These are phyloP conservation scores for Arctium lappa DNA, from an alignment of 129 eudicot species.

Conservation along the genomic window DNA sequence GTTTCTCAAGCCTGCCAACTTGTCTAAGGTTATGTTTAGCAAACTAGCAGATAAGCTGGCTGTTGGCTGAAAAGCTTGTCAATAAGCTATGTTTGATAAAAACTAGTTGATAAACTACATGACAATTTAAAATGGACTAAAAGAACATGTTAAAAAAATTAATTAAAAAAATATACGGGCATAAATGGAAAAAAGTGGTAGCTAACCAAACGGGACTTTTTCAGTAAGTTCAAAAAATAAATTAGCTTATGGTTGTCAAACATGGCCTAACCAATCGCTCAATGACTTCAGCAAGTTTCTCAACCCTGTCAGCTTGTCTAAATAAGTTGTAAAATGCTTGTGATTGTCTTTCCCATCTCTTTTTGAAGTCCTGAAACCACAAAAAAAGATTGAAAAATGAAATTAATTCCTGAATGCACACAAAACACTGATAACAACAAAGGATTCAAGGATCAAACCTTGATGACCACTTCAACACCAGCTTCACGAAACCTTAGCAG, in stretches of 20 bases:
- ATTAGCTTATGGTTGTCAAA: background rate
- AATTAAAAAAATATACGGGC: background rate
- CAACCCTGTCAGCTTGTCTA: conserved; percentile 97
- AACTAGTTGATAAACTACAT: background rate
- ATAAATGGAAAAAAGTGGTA: background rate
- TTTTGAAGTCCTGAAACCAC: conserved; percentile 69
- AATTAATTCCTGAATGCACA: conserved; percentile 1
- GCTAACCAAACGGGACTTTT: background rate
- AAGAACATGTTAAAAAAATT: background rate
- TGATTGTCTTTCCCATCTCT: conserved; percentile 93
- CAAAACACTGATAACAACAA: conserved; percentile 3
- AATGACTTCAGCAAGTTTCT: conserved; percentile 74
- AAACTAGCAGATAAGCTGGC: background rate
- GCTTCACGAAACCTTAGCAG: conserved; percentile 95
- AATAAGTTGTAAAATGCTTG: conserved; percentile 86
- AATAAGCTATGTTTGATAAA: background rate
- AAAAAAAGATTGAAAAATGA: conserved; percentile 7
- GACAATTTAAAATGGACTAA: background rate
- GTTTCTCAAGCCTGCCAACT: conserved; percentile 73
- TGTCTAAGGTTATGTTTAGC: conserved; percentile 36
- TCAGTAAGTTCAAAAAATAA: background rate
- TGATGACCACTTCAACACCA: conserved; percentile 85
- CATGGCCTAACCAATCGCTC: conserved; percentile 64
- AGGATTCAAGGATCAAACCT: conserved; percentile 42
- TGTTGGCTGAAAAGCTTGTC: background rate